Evolutionary conservation across 495 filamentous ascomycete species (phyloP), one percentile per base, ranked within the genome.

Genomic region (Pyronema omphalodes): DNA sequence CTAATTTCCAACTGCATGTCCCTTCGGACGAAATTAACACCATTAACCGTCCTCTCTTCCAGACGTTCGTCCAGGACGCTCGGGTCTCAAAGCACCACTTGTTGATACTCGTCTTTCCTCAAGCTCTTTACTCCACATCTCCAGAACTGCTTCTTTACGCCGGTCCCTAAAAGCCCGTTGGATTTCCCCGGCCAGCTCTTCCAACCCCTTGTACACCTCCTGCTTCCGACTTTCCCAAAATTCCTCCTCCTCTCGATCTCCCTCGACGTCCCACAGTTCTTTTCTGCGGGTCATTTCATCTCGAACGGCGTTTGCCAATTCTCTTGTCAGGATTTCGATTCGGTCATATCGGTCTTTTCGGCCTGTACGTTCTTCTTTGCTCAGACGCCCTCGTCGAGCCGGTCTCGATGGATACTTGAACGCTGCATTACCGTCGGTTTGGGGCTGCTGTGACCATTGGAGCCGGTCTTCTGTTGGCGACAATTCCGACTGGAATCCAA

Each of bases 241-340:
- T 39, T 56, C 53, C 44, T 65, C 61, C 41, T 64, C 61, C 34
- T 64, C 60, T 12, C 49, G 62, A 53, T 59, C 60, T 1, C 61
- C 60, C 3, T 64, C 57, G 9, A 51, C 53, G 44, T 65, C 62
- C 58, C 60, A 64, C 9, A 60, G 58, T 14, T 63, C 59, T 34
- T 67, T 63, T 43, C 63, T 58, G 33, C 56, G 39, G 19, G 65
- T 17, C 65, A 60, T 67, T 17, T 68, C 62, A 51, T 76, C 74
- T 35, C 71, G 61, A 8, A 86, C 60, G 5, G 73, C 67, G 40
- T 81, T 77, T 6, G 81, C 68, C 69, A 84, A 72, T 61, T 83
- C 79, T 12, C 80, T 81, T 62, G 83, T 85, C 1, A 82, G 79
- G 0, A 75, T 81, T 0, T 82, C 81, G 3, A 85, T 8, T 81